Base-by-base conservation (phyloP, 108 stramenopile species). In the Conticribra guillardii region DNA sequence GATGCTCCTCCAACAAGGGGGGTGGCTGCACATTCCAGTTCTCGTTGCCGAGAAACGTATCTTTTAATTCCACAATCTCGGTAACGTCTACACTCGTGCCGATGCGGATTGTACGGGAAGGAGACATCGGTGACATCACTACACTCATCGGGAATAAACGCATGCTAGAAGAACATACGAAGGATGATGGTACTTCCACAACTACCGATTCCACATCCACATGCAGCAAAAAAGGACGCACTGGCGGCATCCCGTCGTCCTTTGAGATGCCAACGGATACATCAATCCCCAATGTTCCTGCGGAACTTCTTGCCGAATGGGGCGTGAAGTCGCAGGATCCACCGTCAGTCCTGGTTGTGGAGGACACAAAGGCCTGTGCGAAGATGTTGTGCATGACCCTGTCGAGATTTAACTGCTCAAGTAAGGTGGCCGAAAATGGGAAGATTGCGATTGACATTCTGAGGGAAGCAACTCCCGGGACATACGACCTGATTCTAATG, bases 341-440 rank as follows among this genome's bases (percentile, higher is more conserved):
- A 37, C 63, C 70, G n/a, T 82, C 82, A 15, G 75, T 78, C 9
- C 74, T 86, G 21, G 30, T 86, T 29, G 85, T 84, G 14, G 85
- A 86, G 34, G 85, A 86, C 69, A 83, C 64, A 29, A 76, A 78
- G 8, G 76, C 81, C 27, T 84, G 85, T 58, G 82, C 83, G 30
- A 72, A 61, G 19, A 31, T 85, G 24, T 53, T 81, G 16, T 22
- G 48, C 23, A 72, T 57, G 71, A 53, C 47, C 31, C 30, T 84
- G 22, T 51, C 50, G 32, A 56, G 64, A 53, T 37, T 76, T 44
- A 66, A 78, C 24, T 78, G 76, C 67, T 67, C 68, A 18, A 54
- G 69, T 0, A 51, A 68, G 28, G 55, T 61, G 1, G 84, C 83
- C 26, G 69, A 74, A 32, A 84, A 86, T 60, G 85, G 85, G 44